Base-by-base conservation (phyloP, 1,139 yeast genomes). In the Candida dubliniensis region DNA sequence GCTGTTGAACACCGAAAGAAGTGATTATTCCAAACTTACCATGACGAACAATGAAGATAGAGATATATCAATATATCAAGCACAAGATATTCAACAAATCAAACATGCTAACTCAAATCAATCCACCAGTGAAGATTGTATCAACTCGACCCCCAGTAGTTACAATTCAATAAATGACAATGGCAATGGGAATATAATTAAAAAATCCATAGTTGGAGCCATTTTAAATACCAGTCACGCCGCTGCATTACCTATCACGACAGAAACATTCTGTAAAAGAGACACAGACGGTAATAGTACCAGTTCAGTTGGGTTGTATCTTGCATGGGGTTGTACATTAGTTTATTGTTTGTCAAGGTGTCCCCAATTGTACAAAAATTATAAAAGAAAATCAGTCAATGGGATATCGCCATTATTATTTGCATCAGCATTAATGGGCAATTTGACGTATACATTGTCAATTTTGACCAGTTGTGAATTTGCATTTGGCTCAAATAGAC, bases 341-440 rank as follows among this genome's bases (percentile, higher is more conserved):
- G 81, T 88, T 42, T 91, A 93, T 59, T 75, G 90, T 46, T 66
- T 81, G 8, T 88, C 96, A 2, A 72, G 99, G 50, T 68, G 90
- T 42, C 99, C 99, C 0, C 99, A 91, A 59, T 67, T 91, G 38
- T 68, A 76, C 60, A 87, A 87, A 56, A 91, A 91, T 65, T 82
- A 82, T 60, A 60, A 69, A 48, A 71, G 96, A 39, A 84, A 84
- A 57, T 84, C 96, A 3, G 93, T 96, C 0, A 84, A 83, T 36
- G 98, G 97, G 3, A 71, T 90, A 1, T 85, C 96, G 2, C 85
- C 95, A 29, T 66, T 87, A 46, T 71, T 91, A 31, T 89, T 93
- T 59, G 77, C 79, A 3, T 82, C 95, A 15, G 96, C 96, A 1
- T 69, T 91, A 36, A 51, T 79, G 33, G 96, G 96, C 3, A 93